Evolutionary conservation across 495 filamentous ascomycete species (phyloP), one percentile per base, ranked within the genome.

Genomic region (Penicillium taxi): DNA sequence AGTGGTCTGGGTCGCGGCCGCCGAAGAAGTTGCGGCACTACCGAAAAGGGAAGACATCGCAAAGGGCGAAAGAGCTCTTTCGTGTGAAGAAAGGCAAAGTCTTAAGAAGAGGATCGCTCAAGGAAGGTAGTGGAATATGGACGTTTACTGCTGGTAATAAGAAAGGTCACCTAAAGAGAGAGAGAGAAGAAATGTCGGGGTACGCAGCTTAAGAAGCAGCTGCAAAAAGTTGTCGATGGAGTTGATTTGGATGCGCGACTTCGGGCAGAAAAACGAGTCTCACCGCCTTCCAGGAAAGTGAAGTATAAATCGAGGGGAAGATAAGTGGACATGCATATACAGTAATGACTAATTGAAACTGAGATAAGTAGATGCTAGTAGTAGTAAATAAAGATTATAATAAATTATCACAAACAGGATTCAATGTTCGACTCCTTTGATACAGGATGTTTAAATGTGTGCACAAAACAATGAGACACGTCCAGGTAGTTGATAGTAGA

Each of bases 21-120:
- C 58, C 18, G 73, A 46, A 26, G 69, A 52, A 37, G 73, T 32
- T 45, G 67, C 39, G 37, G 63, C 52, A 35, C 54, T 47, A 47
- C 78, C 77, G 59, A 93, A 94, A 53, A 94, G 76, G 38, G 23
- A 19, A n/a, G 61, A 63, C 63, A 67, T 67, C 42, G 41, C 41
- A 50, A 54, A 44, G 50, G 51, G 35, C 13, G 25, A 7, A 15
- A 17, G 29, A 32, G 29, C 29, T 32, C 29, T 14, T 6, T 24
- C n/a, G 22, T 6, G 22, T 32, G 29, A 15, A 17, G 14, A 11
- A 17, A 17, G 7, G 11, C 9, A 32, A 32, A 16, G 22, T 6
- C 22, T 16, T 6, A 14, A 13, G 6, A 29, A 14, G 5, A 29
- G 26, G 6, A 29, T 7, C 12, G 16, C 26, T n/a, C 5, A 13